Conservation (phyloP, 2,329 filamentous ascomycete genomes). For the Alternaria arbusti region DNA sequence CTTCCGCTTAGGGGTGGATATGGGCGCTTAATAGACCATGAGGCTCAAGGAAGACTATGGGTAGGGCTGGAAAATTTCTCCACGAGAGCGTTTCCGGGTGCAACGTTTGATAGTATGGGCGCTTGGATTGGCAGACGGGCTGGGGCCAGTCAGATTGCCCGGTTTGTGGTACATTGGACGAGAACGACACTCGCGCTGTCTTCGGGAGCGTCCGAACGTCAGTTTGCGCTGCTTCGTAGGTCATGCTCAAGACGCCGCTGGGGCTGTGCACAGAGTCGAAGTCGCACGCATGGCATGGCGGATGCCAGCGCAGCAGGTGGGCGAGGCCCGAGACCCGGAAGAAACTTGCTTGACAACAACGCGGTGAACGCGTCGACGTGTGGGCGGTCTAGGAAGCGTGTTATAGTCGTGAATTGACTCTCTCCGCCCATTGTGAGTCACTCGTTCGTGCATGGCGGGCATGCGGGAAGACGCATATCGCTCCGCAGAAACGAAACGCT, state of each 20-base stretch:
- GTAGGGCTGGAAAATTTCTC: slow-evolving; percentile 25
- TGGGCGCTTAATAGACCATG: slow-evolving; percentile 42
- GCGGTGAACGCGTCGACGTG: slow-evolving; percentile 40
- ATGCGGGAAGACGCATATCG: slow-evolving; percentile 32
- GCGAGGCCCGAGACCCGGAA: slow-evolving; percentile 41
- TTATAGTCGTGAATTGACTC: slow-evolving; percentile 46
- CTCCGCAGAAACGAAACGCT: slow-evolving; percentile 43
- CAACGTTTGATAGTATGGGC: slow-evolving; percentile 37
- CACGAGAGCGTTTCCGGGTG: slow-evolving; percentile 33
- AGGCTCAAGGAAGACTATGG: slow-evolving; percentile 34
- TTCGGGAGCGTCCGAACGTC: slow-evolving; percentile 25
- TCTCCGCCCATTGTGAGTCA: slow-evolving; percentile 47
- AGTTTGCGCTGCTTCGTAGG: background rate
- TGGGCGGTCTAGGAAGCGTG: slow-evolving; percentile 40
- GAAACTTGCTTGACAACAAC: slow-evolving; percentile 25
- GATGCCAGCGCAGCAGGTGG: slow-evolving; percentile 30
- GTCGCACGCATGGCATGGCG: background rate
- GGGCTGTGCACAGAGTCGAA: slow-evolving; percentile 13
- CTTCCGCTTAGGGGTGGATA: slow-evolving; percentile 13
- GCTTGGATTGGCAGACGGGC: slow-evolving; percentile 35
- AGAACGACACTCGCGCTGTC: slow-evolving; percentile 25
- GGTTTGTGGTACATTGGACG: slow-evolving; percentile 11
- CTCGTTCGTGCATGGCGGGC: slow-evolving; percentile 29
- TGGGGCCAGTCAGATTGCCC: slow-evolving; percentile 29
- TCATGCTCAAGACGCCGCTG: background rate